A percentile compares a stretch with the other conserved stretches of the same genome.
phyloP scores from a whole-genome alignment of 352 stramenopile genomes.

The Albugo laibachii region DNA sequence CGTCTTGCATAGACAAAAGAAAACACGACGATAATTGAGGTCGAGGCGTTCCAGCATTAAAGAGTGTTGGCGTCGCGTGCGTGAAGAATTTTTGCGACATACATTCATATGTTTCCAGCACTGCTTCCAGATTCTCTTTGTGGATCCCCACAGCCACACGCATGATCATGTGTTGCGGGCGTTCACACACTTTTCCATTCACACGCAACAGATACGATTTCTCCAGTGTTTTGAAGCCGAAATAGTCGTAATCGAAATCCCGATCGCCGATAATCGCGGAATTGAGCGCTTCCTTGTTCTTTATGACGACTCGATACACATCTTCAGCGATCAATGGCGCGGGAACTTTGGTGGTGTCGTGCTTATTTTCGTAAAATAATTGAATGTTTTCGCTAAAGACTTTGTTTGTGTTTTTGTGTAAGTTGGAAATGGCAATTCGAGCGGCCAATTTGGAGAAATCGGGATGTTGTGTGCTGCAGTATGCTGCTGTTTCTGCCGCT shows the following conservation, averaged over 20 bases:
- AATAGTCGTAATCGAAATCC: constrained; percentile 99
- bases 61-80: constrained; percentile 97
- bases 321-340: constrained; percentile 90
- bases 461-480: constrained; percentile 93
- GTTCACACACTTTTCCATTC: constrained; percentile 89
- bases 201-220: constrained; percentile 93
- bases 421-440: constrained; percentile 96
- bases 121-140: constrained; percentile 85
- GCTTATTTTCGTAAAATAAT: constrained; percentile 86
- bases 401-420: constrained; percentile 98
- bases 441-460: constrained; percentile 97
- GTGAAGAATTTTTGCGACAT: constrained; percentile 95
- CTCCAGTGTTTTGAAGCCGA: constrained; percentile 99
- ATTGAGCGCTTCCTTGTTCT: constrained; percentile 91
- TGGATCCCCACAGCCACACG: constrained; percentile 96
- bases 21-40: constrained; percentile 98
- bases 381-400: constrained; percentile 90
- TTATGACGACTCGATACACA: constrained; percentile 91
- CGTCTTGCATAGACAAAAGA: constrained; percentile 94
- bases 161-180: constrained; percentile 98
- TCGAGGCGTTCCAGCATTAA: constrained; percentile 96
- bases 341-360: constrained; percentile 88
- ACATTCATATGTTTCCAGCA: constrained; percentile 96
- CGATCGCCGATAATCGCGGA: constrained; percentile 93
- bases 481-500: constrained; percentile 94